Base-by-base conservation (phyloP, 2,329 filamentous ascomycete species). In the Ophiostoma piceae region DNA sequence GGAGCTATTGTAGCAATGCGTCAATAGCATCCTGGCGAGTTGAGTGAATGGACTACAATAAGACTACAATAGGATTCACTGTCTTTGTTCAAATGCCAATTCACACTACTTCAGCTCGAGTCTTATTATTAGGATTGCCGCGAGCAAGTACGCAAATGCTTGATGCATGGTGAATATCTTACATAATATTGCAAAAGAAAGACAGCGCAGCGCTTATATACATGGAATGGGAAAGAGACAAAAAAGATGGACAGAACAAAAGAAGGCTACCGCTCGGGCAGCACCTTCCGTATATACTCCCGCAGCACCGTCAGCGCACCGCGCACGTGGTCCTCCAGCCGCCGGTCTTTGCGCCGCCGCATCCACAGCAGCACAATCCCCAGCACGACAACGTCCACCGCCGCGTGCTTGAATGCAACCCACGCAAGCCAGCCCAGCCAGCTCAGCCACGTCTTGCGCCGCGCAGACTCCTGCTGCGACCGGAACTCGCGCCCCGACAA, bases 371-470 rank as follows among this genome's bases (percentile, higher is more conserved):
- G 77, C 51, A 94, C 79, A 1, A 92, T 74, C 37, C 82, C 83
- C 16, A 94, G 78, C 2, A 93, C 79, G 35, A 90, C 81, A 11
- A 89, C 77, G 78, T 98, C 92, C 64, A 91, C 83, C 37, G 91
- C 81, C 6, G 95, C 75, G 76, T 97, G 92, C 77, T 92, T 92
- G 57, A 90, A 78, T 26, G 86, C 77, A 57, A 87, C 79, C 90
- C 90, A 94, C 0, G 90, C 77, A 3, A 90, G 74, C 85, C 92
- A 92, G 64, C 86, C 82, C 0, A 90, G 67, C 92, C 92, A 96
- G 32, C 12, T 14, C 3, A 43, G 4, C 64, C 64, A 66, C 64
- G 64, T 43, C n/a, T 26, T 66, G 22, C 37, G 64, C 37, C 37
- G 64, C 1, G 88, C 84, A 67, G 87, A 84, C 72, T 87, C 85